phyloP scores from a whole-genome alignment of 176 grass and related monocot genomes.

The Zoysia japonica region DNA sequence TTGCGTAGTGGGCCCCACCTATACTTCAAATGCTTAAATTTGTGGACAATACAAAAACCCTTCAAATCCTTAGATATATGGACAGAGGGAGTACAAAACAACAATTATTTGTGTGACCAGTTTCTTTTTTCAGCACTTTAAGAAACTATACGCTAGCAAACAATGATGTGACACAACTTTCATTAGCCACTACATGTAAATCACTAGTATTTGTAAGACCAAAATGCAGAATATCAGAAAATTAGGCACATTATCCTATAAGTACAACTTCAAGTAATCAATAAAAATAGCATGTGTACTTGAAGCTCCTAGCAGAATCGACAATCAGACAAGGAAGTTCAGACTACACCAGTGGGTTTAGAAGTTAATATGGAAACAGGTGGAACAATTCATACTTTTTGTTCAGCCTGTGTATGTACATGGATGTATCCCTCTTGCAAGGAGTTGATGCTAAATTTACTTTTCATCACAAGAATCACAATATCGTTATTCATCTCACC shows the following conservation, averaged over 20 bases:
- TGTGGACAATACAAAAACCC: too few relatives aligned
- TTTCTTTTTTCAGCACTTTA: too few relatives aligned
- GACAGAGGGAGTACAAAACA: too few relatives aligned
- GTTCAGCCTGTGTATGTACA: background rate
- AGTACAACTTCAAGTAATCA: background rate
- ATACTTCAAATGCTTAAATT: too few relatives aligned
- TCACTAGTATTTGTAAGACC: background rate
- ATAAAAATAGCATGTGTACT: background rate
- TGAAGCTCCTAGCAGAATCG: background rate
- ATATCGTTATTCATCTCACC: constrained; percentile 50
- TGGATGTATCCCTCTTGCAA: constrained; percentile 7
- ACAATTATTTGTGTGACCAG: too few relatives aligned
- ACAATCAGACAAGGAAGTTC: background rate
- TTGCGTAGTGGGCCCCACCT: too few relatives aligned
- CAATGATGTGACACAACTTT: background rate
- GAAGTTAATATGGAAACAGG: background rate
- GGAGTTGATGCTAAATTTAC: background rate
- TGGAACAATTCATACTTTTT: background rate
- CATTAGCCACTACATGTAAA: constrained; percentile 9
- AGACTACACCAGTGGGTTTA: background rate
- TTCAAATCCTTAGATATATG: too few relatives aligned
- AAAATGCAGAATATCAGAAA: constrained; percentile 6
- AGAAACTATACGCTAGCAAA: background rate
- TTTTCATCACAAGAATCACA: constrained; percentile 16
- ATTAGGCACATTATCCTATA: background rate